Base-by-base conservation (phyloP, 2,329 filamentous ascomycete genomes). In the Pseudocercospora macadamiae region DNA sequence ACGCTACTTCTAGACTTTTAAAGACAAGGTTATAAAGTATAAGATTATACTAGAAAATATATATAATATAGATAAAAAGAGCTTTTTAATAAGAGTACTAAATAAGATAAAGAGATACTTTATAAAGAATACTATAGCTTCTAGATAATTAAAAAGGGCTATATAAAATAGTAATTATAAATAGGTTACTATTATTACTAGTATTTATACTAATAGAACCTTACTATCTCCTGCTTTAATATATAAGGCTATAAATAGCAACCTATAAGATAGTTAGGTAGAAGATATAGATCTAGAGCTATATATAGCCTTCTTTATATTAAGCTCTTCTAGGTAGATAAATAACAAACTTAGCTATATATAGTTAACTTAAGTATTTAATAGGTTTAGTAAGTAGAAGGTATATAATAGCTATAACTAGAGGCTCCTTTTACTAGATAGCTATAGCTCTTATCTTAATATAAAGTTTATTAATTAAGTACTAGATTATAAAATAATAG, bases 41-140 rank as follows among this genome's bases (percentile, higher is more conserved):
- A 4, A 44, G 39, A n/a, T n/a, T n/a, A n/a, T n/a, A n/a, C n/a
- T n/a, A n/a, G n/a, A n/a, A n/a, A n/a, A n/a, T n/a, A n/a, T n/a
- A 44, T 10, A 44, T 44, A 44, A 44, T 44, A 44, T 44, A 44
- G 39, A 44, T 44, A 16, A 44, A 10, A 44, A 44, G 39, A 16
- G 39, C 39, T 44, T 44, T 44, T n/a, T 44, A 44, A 44, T 44
- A n/a, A 44, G 39, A 16, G 12, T 44, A 2, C 9, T 44, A 44
- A 23, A 10, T 19, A 44, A 44, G 39, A 16, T 3, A 16, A n/a
- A n/a, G 19, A 44, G 12, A 44, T 44, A 44, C 39, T 23, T 44
- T 10, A 3, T 16, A 16, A 44, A 44, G 39, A 3, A 44, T 44
- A 16, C 32, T 34, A 34, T 34, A 12, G n/a, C 10, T 9, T 12